These are phyloP conservation scores for Ananas comosus DNA, from an alignment of 176 grass and related monocot genomes.

Conservation along the genomic window DNA sequence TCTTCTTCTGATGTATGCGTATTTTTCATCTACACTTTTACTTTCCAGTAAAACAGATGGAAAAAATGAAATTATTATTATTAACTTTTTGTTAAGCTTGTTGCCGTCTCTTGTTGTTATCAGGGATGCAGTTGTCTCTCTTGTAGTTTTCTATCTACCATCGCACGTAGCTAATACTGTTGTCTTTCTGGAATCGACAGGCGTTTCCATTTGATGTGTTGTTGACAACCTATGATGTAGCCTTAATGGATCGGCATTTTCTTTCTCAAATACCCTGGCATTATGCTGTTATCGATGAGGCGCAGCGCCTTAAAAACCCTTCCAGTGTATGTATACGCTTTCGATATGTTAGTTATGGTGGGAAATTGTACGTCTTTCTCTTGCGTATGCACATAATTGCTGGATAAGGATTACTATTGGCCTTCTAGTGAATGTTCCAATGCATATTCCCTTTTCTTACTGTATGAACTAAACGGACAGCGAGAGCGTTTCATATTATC, in stretches of 20 bases:
- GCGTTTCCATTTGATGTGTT: slow-evolving; percentile 69
- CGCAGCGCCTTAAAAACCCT: slow-evolving; percentile 79
- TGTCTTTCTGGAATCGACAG: slow-evolving; percentile 26
- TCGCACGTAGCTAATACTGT: neutral
- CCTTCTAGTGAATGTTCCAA: neutral
- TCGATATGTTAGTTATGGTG: neutral
- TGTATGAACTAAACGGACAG: neutral
- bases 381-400: neutral
- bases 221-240: slow-evolving; percentile 83
- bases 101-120: neutral
- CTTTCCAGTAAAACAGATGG: neutral
- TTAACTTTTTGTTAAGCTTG: too few species aligned
- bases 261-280: slow-evolving; percentile 81
- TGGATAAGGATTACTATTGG: neutral
- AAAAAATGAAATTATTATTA: too few species aligned
- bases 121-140: neutral
- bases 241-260: slow-evolving; percentile 76
- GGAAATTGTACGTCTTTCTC: neutral
- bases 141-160: neutral
- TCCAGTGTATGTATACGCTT: slow-evolving; percentile 46
- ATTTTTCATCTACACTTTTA: neutral
- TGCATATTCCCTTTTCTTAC: neutral
- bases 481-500: too few species aligned
- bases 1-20: slow-evolving; percentile 32
- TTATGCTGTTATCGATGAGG: slow-evolving; percentile 76